Percentiles rank a stretch among this genome's conserved stretches.
Evolutionary conservation across 1,284 basidiomycete genomes (phyloP).

Genomic region (Ustilago curta): DNA sequence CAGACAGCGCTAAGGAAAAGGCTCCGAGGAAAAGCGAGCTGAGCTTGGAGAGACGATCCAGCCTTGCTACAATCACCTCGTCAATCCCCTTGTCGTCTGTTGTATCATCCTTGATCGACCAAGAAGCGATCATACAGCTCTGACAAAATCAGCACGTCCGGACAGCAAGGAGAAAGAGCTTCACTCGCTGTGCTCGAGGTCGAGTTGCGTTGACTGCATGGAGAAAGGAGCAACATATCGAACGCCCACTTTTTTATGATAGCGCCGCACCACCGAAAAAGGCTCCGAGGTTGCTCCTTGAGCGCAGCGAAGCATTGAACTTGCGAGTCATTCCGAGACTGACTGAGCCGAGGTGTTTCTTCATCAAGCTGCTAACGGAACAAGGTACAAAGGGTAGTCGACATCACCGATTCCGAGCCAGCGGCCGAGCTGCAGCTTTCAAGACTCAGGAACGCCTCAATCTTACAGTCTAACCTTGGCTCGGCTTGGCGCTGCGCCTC

Average conservation of each 20-base stretch:
- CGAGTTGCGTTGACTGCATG: not conserved
- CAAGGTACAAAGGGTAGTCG: not conserved
- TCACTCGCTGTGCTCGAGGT: not conserved
- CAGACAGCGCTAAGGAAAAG: constrained; percentile 25
- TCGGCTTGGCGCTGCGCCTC: not conserved
- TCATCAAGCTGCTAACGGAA: no score
- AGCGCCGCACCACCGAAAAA: constrained; percentile 1
- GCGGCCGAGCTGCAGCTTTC: not conserved
- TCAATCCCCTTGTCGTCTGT: not conserved
- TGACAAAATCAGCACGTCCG: no score
- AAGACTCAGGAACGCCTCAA: constrained; percentile 6
- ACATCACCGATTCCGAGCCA: not conserved
- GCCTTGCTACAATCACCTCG: not conserved
- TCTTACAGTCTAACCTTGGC: not conserved
- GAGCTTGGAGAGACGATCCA: not conserved
- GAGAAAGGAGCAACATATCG: not conserved
- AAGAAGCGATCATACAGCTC: not conserved
- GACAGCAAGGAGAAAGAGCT: not conserved
- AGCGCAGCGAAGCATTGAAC: not conserved
- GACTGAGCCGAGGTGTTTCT: no score
- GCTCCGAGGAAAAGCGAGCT: constrained; percentile 31
- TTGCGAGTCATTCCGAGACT: not conserved
- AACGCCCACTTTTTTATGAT: not conserved
- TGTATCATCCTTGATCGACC: not conserved
- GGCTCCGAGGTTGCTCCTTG: constrained; percentile 11